Conservation (phyloP, 2,329 filamentous ascomycete genomes). For the Cercospora sp. region DNA sequence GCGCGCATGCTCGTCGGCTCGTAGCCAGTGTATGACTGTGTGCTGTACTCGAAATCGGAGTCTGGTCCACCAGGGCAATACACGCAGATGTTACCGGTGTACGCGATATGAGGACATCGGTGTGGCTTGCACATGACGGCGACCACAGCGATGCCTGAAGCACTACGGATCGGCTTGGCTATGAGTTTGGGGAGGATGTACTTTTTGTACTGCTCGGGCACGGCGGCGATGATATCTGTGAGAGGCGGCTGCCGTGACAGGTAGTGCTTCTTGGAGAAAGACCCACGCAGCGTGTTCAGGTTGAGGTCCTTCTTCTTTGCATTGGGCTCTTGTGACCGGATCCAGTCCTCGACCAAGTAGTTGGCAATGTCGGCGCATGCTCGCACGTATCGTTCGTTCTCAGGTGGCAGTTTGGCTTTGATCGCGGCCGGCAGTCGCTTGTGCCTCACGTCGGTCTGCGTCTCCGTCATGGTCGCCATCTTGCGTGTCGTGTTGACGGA, state of each 20-base stretch:
- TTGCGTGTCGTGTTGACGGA: slow-evolving; percentile 30
- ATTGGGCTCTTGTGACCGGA: slow-evolving; percentile 71
- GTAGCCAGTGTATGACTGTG: slow-evolving; percentile 97
- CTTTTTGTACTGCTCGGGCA: slow-evolving; percentile 99
- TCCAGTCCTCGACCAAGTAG: slow-evolving; percentile 90
- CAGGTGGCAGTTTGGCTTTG: slow-evolving; percentile 71
- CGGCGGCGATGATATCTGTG: slow-evolving; percentile 94
- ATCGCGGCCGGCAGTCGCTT: slow-evolving; percentile 44
- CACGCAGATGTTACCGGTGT: slow-evolving; percentile 98
- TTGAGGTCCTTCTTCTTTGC: slow-evolving; percentile 84
- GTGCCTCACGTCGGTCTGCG: slow-evolving; percentile 60
- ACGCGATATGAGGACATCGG: slow-evolving; percentile 94
- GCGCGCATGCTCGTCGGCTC: slow-evolving; percentile 98
- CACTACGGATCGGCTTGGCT: slow-evolving; percentile 93
- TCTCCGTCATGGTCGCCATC: slow-evolving; percentile 63
- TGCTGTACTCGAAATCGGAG: slow-evolving; percentile 98
- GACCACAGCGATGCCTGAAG: slow-evolving; percentile 94
- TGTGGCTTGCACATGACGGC: slow-evolving; percentile 99
- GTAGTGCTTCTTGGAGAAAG: slow-evolving; percentile 89
- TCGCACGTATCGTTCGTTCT: slow-evolving; percentile 91
- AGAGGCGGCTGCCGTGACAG: slow-evolving; percentile 84
- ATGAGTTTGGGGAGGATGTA: slow-evolving; percentile 96
- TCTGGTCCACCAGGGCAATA: slow-evolving; percentile 98
- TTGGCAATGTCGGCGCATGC: slow-evolving; percentile 96
- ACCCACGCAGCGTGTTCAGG: slow-evolving; percentile 81